Percentiles rank a stretch among this genome's conserved stretches.
Conservation (phyloP, 345 rosid species). For the Populus alba region DNA sequence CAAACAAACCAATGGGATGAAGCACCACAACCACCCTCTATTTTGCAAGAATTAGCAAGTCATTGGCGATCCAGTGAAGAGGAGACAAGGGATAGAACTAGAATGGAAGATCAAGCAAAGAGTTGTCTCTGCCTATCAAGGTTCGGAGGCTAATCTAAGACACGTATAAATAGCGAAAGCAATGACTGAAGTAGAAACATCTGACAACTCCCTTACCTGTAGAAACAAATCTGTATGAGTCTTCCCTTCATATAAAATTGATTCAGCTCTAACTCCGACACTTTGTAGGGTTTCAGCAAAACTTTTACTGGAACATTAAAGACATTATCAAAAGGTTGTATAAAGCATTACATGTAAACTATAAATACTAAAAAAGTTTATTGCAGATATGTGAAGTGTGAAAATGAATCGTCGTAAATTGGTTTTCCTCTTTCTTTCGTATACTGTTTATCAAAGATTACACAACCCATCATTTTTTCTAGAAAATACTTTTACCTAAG, state of each 20-base stretch:
- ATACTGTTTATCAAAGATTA: too few relatives aligned
- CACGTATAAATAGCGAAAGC: too few relatives aligned
- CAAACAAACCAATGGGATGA: background rate
- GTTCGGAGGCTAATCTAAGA: too few relatives aligned
- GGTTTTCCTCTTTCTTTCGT: too few relatives aligned
- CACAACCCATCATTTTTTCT: too few relatives aligned
- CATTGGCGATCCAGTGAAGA: background rate
- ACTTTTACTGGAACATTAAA: conserved; percentile 50
- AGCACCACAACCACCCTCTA: too few relatives aligned
- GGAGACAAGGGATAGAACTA: background rate
- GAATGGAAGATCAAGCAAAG: background rate
- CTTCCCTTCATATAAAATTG: conserved; percentile 75
- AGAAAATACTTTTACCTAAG: too few relatives aligned
- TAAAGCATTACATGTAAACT: background rate
- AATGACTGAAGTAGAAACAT: background rate
- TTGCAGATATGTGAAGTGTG: background rate
- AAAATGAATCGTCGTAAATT: too few relatives aligned
- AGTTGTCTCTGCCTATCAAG: too few relatives aligned
- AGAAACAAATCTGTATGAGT: conserved; percentile 96
- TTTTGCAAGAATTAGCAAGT: too few relatives aligned
- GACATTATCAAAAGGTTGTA: background rate
- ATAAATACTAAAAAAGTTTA: background rate
- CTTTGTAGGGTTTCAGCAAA: conserved; percentile 73
- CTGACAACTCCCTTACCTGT: conserved; percentile 53
- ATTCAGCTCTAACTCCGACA: conserved; percentile 71